A percentile compares a stretch with the other conserved stretches of the same genome.
Evolutionary conservation across 2,329 filamentous ascomycete species (phyloP).

Genomic region (Cladosporium sp.): DNA sequence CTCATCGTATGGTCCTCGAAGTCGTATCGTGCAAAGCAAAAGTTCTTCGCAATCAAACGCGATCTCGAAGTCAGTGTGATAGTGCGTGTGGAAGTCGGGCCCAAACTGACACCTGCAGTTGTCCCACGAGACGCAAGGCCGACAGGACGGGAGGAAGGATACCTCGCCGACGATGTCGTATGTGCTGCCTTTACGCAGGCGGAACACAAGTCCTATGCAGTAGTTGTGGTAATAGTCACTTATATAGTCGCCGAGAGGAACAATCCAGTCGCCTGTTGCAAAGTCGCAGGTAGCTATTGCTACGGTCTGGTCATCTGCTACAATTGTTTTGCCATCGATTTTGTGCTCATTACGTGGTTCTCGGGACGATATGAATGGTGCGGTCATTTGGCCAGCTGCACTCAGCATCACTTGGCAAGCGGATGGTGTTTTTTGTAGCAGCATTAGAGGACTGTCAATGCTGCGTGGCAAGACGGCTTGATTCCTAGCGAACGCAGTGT

Average conservation of each 20-base stretch:
- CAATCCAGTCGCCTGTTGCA: conserved; percentile 1
- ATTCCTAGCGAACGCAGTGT: background rate
- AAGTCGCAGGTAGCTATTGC: background rate
- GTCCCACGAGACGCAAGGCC: background rate
- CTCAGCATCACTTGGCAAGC: background rate
- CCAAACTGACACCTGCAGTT: background rate
- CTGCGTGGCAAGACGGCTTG: background rate
- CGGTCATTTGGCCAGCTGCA: background rate
- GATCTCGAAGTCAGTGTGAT: background rate
- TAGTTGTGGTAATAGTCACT: background rate
- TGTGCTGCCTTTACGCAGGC: background rate
- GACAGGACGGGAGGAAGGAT: background rate
- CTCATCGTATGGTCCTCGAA: background rate
- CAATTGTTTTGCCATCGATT: background rate
- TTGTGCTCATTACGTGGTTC: background rate
- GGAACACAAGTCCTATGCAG: background rate
- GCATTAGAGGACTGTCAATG: no score
- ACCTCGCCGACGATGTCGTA: background rate
- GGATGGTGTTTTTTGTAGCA: background rate
- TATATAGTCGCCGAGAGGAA: background rate
- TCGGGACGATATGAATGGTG: background rate
- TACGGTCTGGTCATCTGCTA: background rate
- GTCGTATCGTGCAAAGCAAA: background rate
- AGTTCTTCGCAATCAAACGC: background rate
- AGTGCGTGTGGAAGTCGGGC: background rate